These are phyloP conservation scores for Blastocystis sp. DNA, from an alignment of 352 stramenopile genomes.

Conservation along the genomic window DNA sequence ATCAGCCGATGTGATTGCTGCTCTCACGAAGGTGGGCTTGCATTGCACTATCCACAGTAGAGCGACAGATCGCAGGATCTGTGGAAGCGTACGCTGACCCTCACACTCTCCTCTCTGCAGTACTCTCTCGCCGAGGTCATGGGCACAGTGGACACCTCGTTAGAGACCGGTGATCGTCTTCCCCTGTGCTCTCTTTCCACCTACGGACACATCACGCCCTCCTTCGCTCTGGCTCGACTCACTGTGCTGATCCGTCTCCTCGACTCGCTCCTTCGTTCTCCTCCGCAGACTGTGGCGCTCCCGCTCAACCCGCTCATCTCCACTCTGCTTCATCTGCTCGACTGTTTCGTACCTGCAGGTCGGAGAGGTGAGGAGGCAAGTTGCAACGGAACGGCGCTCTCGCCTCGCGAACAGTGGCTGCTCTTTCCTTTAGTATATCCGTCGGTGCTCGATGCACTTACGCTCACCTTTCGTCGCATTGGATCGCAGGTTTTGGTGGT, in stretches of 20 bases:
- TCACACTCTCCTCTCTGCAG: neutral
- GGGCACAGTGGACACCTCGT: neutral
- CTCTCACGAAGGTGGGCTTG: neutral
- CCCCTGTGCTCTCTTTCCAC: neutral
- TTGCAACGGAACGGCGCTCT: neutral
- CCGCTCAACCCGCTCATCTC: neutral
- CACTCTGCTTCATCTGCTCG: neutral
- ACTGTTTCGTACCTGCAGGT: neutral
- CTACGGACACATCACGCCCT: neutral
- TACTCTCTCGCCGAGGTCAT: slow-evolving; percentile 1
- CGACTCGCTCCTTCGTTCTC: neutral
- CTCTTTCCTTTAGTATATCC: neutral
- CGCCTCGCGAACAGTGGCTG: slow-evolving; percentile 24
- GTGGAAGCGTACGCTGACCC: slow-evolving; percentile 11
- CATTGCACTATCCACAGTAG: neutral
- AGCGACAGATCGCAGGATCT: slow-evolving; percentile 1
- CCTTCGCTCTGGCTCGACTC: neutral
- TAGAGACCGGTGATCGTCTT: neutral
- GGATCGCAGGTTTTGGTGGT: neutral
- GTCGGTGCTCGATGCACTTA: neutral
- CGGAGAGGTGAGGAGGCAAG: neutral
- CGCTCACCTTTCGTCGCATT: neutral
- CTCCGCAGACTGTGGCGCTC: neutral
- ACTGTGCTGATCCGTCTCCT: neutral
- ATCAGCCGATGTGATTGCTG: neutral